Conservation (phyloP, 2,329 filamentous ascomycete species). For the Alternaria triticina region DNA sequence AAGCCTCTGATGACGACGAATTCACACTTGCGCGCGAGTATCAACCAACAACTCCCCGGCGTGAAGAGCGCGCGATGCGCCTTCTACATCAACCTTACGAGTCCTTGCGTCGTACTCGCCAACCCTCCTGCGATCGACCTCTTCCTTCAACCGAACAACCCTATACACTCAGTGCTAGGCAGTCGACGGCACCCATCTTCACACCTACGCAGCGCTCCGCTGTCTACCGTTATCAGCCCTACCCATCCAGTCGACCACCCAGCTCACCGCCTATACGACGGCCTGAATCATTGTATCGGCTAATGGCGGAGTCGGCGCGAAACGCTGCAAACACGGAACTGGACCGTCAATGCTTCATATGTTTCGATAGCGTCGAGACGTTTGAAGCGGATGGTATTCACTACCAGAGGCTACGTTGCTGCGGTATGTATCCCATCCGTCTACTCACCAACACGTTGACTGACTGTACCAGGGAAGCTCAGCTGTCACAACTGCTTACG, state of each 20-base stretch:
- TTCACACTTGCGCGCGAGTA: background rate
- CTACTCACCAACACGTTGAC: background rate
- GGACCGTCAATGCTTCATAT: background rate
- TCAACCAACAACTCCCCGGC: background rate
- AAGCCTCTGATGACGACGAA: background rate
- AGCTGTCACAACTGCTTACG: background rate
- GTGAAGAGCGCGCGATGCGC: background rate
- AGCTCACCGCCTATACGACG: background rate
- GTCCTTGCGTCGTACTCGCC: background rate
- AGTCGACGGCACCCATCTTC: background rate
- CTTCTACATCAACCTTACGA: background rate
- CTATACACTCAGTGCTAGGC: background rate
- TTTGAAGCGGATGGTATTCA: background rate
- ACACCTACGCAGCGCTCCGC: background rate
- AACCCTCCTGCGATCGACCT: background rate
- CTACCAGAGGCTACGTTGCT: background rate
- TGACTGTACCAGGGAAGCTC: background rate
- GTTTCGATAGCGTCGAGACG: background rate
- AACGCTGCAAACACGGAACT: background rate
- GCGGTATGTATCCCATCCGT: background rate
- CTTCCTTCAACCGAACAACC: background rate
- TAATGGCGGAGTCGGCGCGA: background rate
- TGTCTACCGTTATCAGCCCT: background rate
- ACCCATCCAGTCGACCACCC: background rate
- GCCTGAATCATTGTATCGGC: background rate